Evolutionary conservation across 2,329 filamentous ascomycete species (phyloP).

Genomic region (Sordariomycetes sp.): DNA sequence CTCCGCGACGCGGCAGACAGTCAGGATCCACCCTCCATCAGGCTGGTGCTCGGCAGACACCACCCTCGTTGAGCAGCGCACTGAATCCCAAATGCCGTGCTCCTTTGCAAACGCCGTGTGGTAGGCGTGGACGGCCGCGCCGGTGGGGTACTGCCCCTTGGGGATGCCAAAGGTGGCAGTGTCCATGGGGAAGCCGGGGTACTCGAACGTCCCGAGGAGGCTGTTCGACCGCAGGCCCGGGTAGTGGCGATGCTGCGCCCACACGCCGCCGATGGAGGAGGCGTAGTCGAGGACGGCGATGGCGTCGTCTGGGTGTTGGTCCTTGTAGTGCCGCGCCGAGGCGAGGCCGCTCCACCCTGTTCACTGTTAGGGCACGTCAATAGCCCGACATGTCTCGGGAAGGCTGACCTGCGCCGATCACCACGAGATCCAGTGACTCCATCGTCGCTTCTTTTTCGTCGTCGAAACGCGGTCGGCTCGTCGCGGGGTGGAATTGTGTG

Average conservation of each 20-base stretch:
- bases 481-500: too few relatives aligned
- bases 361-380: not conserved
- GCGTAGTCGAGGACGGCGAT: slow-evolving; percentile 48
- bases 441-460: not conserved
- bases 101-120: slow-evolving; percentile 30
- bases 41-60: slow-evolving; percentile 28
- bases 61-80: slow-evolving; percentile 28
- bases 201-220: slow-evolving; percentile 62
- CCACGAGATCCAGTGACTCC: slow-evolving; percentile 3
- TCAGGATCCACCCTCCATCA: slow-evolving; percentile 31
- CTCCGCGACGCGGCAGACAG: slow-evolving; percentile 32
- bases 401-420: slow-evolving; percentile 25
- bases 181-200: slow-evolving; percentile 62
- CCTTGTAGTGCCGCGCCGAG: slow-evolving; percentile 49
- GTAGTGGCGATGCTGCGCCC: slow-evolving; percentile 58
- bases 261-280: slow-evolving; percentile 54
- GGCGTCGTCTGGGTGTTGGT: slow-evolving; percentile 44
- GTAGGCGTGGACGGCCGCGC: slow-evolving; percentile 33
- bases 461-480: not conserved
- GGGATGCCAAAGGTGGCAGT: slow-evolving; percentile 36
- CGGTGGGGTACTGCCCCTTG: slow-evolving; percentile 35
- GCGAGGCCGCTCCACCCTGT: slow-evolving; percentile 44
- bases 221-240: slow-evolving; percentile 65
- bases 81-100: slow-evolving; percentile 27
- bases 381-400: not conserved